Percentiles rank a stretch among this genome's conserved stretches.
phyloP scores from a whole-genome alignment of 2,329 filamentous ascomycete species.

The Cercospora janseana region DNA sequence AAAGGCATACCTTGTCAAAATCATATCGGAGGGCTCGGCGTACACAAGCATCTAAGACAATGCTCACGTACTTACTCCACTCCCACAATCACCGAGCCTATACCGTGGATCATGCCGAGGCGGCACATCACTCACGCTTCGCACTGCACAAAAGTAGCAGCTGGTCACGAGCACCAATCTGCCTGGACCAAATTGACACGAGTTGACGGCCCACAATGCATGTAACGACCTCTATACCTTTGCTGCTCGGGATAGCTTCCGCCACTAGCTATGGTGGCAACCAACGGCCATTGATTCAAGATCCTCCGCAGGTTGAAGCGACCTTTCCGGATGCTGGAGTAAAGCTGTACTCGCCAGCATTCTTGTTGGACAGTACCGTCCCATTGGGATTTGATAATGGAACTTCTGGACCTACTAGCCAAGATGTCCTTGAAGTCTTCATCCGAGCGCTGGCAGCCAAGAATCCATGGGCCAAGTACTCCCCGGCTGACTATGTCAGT shows the following conservation, averaged over 20 bases:
- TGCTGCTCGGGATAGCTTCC: not conserved
- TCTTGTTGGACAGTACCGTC: slow-evolving; percentile 33
- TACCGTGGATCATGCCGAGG: not conserved
- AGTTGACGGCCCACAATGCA: not conserved
- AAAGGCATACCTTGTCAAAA: too few relatives aligned
- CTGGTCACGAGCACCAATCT: not conserved
- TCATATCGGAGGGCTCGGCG: too few relatives aligned
- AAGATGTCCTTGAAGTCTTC: slow-evolving; percentile 31
- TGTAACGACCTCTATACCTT: not conserved
- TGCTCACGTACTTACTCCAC: too few relatives aligned
- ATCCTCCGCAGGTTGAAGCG: slow-evolving; percentile 37
- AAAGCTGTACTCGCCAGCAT: slow-evolving; percentile 37
- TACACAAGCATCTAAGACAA: too few relatives aligned
- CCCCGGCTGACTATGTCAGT: slow-evolving; percentile 33
- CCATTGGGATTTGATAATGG: slow-evolving; percentile 35
- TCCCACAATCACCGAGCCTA: too few relatives aligned
- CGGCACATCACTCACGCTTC: not conserved
- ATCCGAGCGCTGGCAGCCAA: slow-evolving; percentile 33
- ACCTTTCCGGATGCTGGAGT: slow-evolving; percentile 38
- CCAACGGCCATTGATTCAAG: slow-evolving; percentile 31
- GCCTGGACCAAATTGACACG: not conserved
- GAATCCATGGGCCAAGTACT: slow-evolving; percentile 38
- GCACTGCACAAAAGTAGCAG: slow-evolving; percentile 3
- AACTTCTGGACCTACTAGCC: slow-evolving; percentile 37
- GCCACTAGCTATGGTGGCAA: slow-evolving; percentile 36